phyloP scores from a whole-genome alignment of 371 early-diverging fungal genomes.

The Sporodiniella umbellata region DNA sequence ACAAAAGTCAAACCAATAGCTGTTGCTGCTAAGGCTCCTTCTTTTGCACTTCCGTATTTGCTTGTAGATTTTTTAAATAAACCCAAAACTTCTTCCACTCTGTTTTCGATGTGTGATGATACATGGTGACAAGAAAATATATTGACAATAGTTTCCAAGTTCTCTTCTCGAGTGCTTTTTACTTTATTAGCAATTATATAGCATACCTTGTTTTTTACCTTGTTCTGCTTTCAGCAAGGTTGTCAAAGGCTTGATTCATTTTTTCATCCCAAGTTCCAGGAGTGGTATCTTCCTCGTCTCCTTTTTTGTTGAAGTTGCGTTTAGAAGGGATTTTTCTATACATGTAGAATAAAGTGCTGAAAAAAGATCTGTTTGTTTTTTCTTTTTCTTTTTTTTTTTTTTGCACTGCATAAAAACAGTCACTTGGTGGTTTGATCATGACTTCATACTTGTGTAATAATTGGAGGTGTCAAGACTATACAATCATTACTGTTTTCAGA shows the following conservation, averaged over 20 bases:
- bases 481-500: too few species aligned
- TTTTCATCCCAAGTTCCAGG: constrained; percentile 22
- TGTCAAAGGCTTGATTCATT: constrained; percentile 36
- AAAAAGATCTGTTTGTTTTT: background rate
- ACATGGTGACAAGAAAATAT: constrained; percentile 28
- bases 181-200: background rate
- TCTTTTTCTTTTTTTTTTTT: background rate
- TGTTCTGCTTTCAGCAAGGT: constrained; percentile 30
- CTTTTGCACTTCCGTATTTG: constrained; percentile 50
- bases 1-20: constrained; percentile 66
- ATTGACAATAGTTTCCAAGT: constrained; percentile 20
- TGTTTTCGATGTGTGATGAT: constrained; percentile 23
- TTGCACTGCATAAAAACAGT: background rate
- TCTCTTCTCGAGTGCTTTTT: constrained; percentile 35
- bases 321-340: constrained; percentile 2
- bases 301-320: background rate
- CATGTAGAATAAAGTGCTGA: background rate
- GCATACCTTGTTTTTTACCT: constrained; percentile 18
- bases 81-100: constrained; percentile 46
- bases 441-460: background rate
- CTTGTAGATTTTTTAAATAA: constrained; percentile 55
- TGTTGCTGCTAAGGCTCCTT: constrained; percentile 58
- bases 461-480: background rate
- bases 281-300: background rate
- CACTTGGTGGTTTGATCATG: background rate